Percentiles rank a stretch among this genome's conserved stretches.
These are phyloP conservation scores for Quercus rubra DNA, from an alignment of 306 rosid species.

Conservation along the genomic window DNA sequence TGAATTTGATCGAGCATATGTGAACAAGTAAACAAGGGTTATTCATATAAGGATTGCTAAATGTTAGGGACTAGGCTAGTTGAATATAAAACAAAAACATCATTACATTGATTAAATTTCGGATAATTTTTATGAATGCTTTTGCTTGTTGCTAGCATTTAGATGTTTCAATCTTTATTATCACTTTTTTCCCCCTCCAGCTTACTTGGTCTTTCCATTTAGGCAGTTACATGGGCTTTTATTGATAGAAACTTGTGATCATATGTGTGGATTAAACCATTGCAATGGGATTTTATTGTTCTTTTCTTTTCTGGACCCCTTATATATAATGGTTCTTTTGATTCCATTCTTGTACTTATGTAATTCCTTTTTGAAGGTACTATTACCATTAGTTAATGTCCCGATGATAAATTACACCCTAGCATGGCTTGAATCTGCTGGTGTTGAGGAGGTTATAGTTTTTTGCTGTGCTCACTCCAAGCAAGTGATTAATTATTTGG, in stretches of 20 bases:
- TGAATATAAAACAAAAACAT: no score
- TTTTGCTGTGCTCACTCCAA: slow-evolving; percentile 92
- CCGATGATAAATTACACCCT: slow-evolving; percentile 90
- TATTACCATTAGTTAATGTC: slow-evolving; percentile 77
- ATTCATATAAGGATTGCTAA: no score
- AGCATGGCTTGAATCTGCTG: slow-evolving; percentile 97
- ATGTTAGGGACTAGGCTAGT: no score
- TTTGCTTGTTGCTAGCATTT: no score
- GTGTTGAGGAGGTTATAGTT: slow-evolving; percentile 92
- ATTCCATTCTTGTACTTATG: background rate
- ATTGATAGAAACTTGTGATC: background rate
- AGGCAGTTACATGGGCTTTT: background rate
- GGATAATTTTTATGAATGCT: no score
- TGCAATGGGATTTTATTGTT: background rate
- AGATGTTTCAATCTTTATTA: background rate
- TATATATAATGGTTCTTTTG: background rate
- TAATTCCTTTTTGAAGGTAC: slow-evolving; percentile 42
- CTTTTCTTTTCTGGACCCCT: background rate
- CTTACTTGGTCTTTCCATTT: background rate
- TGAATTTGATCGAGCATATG: no score
- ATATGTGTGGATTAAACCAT: background rate
- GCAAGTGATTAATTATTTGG: slow-evolving; percentile 80
- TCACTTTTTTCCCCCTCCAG: background rate
- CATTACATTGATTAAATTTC: no score
- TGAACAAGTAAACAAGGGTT: no score